Base-by-base conservation (phyloP, 2,329 filamentous ascomycete species). In the Colletotrichum tofieldiae region DNA sequence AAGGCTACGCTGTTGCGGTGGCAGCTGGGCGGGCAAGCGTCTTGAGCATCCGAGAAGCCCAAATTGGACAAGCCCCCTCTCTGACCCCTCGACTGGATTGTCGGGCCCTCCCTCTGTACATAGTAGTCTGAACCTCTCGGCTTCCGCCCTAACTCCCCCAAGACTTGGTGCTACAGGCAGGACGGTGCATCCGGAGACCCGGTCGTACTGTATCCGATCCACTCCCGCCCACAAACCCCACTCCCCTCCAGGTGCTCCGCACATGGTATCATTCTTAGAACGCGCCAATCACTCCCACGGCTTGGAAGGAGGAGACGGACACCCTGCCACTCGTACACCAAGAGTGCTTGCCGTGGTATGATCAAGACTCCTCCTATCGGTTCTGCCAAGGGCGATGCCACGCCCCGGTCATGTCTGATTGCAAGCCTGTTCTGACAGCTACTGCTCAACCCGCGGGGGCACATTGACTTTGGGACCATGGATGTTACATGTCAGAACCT, bases 401-500 rank as follows among this genome's bases (percentile, higher is more conserved):
- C 23, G 8, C 18, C 61, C 18, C 2, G 26, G 47, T 6, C 18
- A 41, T 12, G 18, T 41, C 41, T 64, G 62, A 65, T 37, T 56
- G 39, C 39, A 29, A 55, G 51, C 16, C 43, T 35, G 16, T 54
- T 23, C 35, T 32, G 60, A 32, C 60, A 63, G 20, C 49, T n/a
- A 18, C 49, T 64, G 61, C 32, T 29, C 56, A 26, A 52, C 11
- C 61, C 6, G 49, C 61, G 39, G 18, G 32, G 49, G 14, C 51
- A 51, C 45, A 23, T 52, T 18, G 23, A 51, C 47, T 55, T 23
- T 65, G 60, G 37, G 47, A 29, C 45, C 18, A 41, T 54, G 18
- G 37, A 37, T 56, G 54, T 71, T 71, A 71, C 66, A 61, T 58
- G 66, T 72, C 70, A 71, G 43, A 68, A 71, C 47, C 60, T 23